Base-by-base conservation (phyloP, 23 red algal genomes). In the Cyanidiococcus yangmingshanensis region DNA sequence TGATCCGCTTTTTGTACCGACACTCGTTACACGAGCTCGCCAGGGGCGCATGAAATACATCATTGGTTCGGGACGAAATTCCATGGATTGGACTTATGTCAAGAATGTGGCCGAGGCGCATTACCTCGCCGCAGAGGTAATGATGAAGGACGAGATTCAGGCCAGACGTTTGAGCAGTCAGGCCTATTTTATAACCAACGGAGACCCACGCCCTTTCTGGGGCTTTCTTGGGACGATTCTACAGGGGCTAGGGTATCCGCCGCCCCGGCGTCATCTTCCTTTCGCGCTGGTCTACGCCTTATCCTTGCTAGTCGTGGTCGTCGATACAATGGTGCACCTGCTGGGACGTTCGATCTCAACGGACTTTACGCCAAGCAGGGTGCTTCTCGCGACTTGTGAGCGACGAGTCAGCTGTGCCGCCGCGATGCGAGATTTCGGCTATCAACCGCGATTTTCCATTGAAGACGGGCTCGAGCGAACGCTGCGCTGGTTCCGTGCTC, bases 121-220 rank as follows among this genome's bases (percentile, higher is more conserved):
- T 35, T 85, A 88, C 7, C 57, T 84, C 27, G 81, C 81, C 30
- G 37, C 38, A 29, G 37, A 67, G 40, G 75, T 37, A 26, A 36
- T 75, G 68, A 21, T 2, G 59, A 0, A 30, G 17, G 17, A 1
- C 29, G 16, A n/a, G 1, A 1, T 2, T 0, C 25, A 0, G 0
- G 38, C 36, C 0, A 3, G 31, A 51, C 57, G 37, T 27, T 59
- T 95, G 33, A 76, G 76, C 0, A 85, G 90, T 0, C 50, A 80
- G n/a, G 90, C 80, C n/a, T 95, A 95, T 32, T 95, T 95, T 38
- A 95, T 95, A 50, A 95, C 90, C 2, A 95, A 95, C 40, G 84
- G 88, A 38, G 90, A 95, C 57, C 76, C 90, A 35, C 82, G 82
- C 41, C 78, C 76, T 12, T 95, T 95, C 75, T 95, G 90, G 90